Base-by-base conservation (phyloP, 179 eudicot species). In the Heliamphora pulchella region DNA sequence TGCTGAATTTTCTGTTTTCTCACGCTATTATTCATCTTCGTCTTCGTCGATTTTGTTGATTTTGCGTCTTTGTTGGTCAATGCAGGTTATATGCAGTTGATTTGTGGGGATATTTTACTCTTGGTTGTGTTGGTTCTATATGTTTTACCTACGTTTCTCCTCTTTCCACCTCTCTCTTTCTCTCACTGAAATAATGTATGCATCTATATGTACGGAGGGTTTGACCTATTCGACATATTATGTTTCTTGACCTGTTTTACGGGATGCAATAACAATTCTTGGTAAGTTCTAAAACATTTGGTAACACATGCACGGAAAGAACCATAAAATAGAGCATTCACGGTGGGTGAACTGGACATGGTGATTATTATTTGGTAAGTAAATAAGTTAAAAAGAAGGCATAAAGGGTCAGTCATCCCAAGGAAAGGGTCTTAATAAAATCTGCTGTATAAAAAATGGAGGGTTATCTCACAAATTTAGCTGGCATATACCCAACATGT, bases 61-160 rank as follows among this genome's bases (percentile, higher is more conserved):
- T 22, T 15, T 61, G 39, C 1, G 8, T n/a, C 41, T 50, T 18
- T 44, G 1, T 13, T 39, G 6, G 15, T 46, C 7, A 47, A 53
- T 53, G 76, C n/a, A 20, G 76, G 8, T 53, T 73, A 73, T 53
- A 9, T 53, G 46, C 17, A 11, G 20, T 68, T 68, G 72, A 68
- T 68, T 68, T 43, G 50, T 44, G 13, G 2, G 10, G 31, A 13
- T 39, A 15, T 22, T 39, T 65, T 68, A 41, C 47, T 2, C 13
- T 39, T 43, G 39, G 39, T 3, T 22, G 8, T 65, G 2, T 31
- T 54, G 58, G 58, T 54, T 14, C 58, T 54, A 10, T 54, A 9
- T 5, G 6, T 8, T 54, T 2, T 54, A 8, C 13, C 11, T 54
- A 11, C 58, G 13, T 8, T 9, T 39, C 9, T 66, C 5, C 4